Evolutionary conservation across 345 rosid genomes (phyloP).

Genomic region (Psidium friedrichsthalianum): DNA sequence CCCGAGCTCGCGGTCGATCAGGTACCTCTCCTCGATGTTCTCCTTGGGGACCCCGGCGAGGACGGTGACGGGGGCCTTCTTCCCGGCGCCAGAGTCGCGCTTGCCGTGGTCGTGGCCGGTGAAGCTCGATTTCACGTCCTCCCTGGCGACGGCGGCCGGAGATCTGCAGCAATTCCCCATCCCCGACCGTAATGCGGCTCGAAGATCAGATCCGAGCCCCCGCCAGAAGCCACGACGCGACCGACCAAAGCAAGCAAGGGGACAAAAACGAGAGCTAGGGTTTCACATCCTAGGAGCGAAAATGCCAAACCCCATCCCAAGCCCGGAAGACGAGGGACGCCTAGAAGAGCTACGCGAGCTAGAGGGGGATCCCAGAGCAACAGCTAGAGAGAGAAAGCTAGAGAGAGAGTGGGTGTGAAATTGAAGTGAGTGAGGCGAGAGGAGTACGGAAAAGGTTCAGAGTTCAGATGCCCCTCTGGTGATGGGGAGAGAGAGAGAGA

Average conservation of each 20-base stretch:
- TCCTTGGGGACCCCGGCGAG: constrained; percentile 69
- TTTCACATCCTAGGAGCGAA: neutral
- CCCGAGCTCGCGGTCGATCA: constrained; percentile 92
- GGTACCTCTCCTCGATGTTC: constrained; percentile 81
- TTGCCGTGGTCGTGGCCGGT: constrained; percentile 46
- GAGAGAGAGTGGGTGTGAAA: no score
- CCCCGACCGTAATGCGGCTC: neutral
- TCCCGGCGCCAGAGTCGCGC: constrained; percentile 36
- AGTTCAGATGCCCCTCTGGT: no score
- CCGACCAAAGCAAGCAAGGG: neutral
- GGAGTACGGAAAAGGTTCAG: neutral
- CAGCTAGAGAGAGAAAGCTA: no score
- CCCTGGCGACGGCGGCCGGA: constrained; percentile 96
- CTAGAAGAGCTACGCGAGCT: no score
- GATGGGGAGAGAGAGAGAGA: neutral
- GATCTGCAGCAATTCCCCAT: constrained; percentile 99
- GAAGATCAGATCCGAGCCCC: neutral
- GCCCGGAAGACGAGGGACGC: no score
- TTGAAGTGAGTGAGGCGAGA: neutral
- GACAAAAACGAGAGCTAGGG: neutral
- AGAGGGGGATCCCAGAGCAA: no score
- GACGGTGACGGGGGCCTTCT: constrained; percentile 70
- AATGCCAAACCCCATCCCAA: no score
- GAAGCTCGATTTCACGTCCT: constrained; percentile 83
- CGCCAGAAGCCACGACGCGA: neutral